Conservation (phyloP, 768 basidiomycete genomes). For the Exidia glandulosa region DNA sequence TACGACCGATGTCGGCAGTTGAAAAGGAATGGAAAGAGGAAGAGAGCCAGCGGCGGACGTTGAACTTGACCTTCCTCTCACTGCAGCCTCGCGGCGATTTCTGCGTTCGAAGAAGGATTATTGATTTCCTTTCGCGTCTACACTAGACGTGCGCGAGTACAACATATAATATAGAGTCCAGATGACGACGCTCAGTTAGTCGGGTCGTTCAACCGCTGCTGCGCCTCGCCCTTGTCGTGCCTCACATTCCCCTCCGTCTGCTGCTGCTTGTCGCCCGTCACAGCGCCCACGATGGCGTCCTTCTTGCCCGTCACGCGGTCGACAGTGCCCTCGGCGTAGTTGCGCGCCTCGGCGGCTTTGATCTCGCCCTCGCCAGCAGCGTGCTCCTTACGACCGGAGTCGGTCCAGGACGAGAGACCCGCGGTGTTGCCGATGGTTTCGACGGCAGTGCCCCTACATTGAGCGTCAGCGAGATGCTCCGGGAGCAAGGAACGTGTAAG, state of each 20-base stretch:
- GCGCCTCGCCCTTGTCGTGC: neutral
- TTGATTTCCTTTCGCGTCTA: too few species aligned
- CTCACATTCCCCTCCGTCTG: slow-evolving; percentile 1
- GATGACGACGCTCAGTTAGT: too few species aligned
- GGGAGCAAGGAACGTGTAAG: neutral
- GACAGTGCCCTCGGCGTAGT: slow-evolving; percentile 2
- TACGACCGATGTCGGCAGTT: too few species aligned
- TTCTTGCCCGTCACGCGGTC: slow-evolving; percentile 10
- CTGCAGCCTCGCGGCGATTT: too few species aligned
- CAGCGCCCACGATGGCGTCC: slow-evolving; percentile 10
- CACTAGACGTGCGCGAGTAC: slow-evolving; percentile 8
- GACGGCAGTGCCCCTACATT: slow-evolving; percentile 15
- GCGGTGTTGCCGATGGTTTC: slow-evolving; percentile 7
- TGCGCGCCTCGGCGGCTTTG: slow-evolving; percentile 11
- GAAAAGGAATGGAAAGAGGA: too few species aligned
- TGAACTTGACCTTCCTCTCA: too few species aligned
- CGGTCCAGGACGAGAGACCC: slow-evolving; percentile 4
- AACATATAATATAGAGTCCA: neutral
- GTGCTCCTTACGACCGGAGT: slow-evolving; percentile 8
- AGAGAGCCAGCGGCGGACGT: too few species aligned
- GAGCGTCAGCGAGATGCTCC: neutral
- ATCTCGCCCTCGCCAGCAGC: slow-evolving; percentile 13
- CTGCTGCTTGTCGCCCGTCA: slow-evolving; percentile 11
- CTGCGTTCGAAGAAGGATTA: neutral
- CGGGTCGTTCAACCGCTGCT: neutral